A percentile compares a stretch with the other conserved stretches of the same genome.
phyloP scores from a whole-genome alignment of 305 asterid species.

The Fraxinus dipetala region DNA sequence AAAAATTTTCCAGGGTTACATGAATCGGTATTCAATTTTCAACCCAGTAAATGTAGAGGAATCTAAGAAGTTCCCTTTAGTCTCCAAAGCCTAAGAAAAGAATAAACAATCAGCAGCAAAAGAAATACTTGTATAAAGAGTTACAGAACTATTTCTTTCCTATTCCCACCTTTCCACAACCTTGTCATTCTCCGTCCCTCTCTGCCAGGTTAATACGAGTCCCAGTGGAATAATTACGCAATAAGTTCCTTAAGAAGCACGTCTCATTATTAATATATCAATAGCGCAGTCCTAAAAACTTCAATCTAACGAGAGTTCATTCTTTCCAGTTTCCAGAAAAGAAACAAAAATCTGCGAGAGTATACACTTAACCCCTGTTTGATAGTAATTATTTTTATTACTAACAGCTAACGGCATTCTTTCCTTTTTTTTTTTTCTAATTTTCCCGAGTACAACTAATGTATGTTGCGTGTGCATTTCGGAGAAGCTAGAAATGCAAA shows the following conservation, averaged over 20 bases:
- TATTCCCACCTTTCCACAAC: neutral
- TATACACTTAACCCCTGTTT: too few species aligned
- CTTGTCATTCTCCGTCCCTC: neutral
- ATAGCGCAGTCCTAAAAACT: neutral
- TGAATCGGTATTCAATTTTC: neutral
- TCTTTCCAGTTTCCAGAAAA: neutral
- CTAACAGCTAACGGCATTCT: neutral
- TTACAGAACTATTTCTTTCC: neutral
- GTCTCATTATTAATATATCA: neutral
- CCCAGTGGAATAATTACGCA: neutral
- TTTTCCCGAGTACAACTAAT: neutral
- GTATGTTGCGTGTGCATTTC: neutral
- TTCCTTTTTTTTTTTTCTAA: neutral
- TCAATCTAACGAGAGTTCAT: neutral
- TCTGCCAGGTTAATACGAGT: neutral
- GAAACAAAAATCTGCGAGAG: neutral
- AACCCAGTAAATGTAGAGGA: neutral
- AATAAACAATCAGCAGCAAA: neutral
- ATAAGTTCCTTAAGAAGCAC: neutral
- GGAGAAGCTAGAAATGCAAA: neutral
- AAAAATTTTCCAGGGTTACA: neutral
- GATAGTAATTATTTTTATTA: neutral
- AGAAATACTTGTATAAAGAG: neutral
- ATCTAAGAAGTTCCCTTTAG: neutral
- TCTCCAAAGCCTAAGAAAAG: neutral